Evolutionary conservation across 1,139 yeast species (phyloP).

Genomic region (Candida freyschussii): DNA sequence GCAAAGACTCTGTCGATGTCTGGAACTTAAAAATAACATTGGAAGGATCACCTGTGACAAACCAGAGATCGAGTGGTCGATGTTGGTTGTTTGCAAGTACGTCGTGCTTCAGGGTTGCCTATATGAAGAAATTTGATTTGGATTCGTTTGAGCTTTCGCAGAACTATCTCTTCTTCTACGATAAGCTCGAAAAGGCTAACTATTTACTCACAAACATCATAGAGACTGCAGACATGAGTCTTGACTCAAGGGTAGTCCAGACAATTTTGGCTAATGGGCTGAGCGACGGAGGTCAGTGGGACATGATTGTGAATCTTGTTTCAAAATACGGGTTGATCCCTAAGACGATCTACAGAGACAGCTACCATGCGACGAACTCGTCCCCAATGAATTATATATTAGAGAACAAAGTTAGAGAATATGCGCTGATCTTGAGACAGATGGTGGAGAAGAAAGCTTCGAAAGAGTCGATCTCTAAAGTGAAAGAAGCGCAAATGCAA

Average conservation of each 20-base stretch:
- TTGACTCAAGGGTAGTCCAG: constrained; percentile 65
- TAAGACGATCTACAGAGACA: constrained; percentile 64
- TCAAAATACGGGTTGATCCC: constrained; percentile 80
- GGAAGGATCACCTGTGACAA: constrained; percentile 70
- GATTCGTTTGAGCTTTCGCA: constrained; percentile 74
- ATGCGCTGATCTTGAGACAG: constrained; percentile 61
- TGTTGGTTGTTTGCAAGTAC: constrained; percentile 85
- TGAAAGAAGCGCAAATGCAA: constrained; percentile 49
- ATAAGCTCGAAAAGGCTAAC: constrained; percentile 71
- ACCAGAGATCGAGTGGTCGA: constrained; percentile 71
- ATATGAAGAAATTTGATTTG: constrained; percentile 56
- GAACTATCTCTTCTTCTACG: constrained; percentile 65
- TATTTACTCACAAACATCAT: constrained; percentile 70
- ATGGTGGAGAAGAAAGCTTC: constrained; percentile 29
- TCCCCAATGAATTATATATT: constrained; percentile 55
- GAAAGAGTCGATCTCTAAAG: constrained; percentile 25
- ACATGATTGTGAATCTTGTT: constrained; percentile 70
- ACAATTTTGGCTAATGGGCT: constrained; percentile 60
- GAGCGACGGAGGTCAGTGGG: constrained; percentile 83
- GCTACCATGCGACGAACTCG: constrained; percentile 58
- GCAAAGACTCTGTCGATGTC: constrained; percentile 25
- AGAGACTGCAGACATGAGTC: constrained; percentile 57
- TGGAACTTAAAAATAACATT: constrained; percentile 60
- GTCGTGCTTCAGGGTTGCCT: constrained; percentile 61
- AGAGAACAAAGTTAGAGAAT: constrained; percentile 68